These are phyloP conservation scores for Vitis vinifera DNA, from an alignment of 164 flowering plant genomes.

Conservation along the genomic window DNA sequence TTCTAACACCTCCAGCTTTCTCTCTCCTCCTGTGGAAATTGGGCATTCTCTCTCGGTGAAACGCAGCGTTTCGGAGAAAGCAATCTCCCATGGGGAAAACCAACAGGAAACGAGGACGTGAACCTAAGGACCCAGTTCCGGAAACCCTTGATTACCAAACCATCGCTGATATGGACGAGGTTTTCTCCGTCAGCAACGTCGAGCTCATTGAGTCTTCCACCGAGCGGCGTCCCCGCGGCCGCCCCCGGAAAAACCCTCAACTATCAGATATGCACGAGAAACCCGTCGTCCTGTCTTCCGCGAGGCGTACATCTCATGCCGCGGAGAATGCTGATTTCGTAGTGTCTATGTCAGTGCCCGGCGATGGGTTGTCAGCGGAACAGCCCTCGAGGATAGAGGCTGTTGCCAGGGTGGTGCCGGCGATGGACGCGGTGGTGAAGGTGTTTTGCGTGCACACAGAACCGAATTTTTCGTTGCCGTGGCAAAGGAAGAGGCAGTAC, in stretches of 20 bases:
- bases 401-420: conserved; percentile 56
- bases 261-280: conserved; percentile 18
- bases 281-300: conserved; percentile 3
- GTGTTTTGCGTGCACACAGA: conserved; percentile 95
- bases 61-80: no score
- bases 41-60: no score
- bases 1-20: no score
- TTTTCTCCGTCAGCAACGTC: conserved; percentile 27
- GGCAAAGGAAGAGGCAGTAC: conserved; percentile 97
- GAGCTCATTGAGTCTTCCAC: conserved; percentile 27
- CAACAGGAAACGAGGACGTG: conserved; percentile 48
- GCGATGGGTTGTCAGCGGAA: not conserved
- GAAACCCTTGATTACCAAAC: conserved; percentile 30
- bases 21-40: no score
- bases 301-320: conserved; percentile 12
- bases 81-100: conserved; percentile 19
- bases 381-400: conserved; percentile 27
- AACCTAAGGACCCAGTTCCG: conserved; percentile 32
- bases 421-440: conserved; percentile 98
- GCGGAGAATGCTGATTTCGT: conserved; percentile 18
- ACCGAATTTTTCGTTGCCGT: conserved; percentile 96
- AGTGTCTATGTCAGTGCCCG: not conserved
- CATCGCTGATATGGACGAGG: conserved; percentile 14
- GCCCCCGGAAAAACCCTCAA: conserved; percentile 37
- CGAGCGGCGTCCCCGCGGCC: conserved; percentile 38